Base-by-base conservation (phyloP, 192 early-diverging fungal species). In the Rhizophagus clarus region DNA sequence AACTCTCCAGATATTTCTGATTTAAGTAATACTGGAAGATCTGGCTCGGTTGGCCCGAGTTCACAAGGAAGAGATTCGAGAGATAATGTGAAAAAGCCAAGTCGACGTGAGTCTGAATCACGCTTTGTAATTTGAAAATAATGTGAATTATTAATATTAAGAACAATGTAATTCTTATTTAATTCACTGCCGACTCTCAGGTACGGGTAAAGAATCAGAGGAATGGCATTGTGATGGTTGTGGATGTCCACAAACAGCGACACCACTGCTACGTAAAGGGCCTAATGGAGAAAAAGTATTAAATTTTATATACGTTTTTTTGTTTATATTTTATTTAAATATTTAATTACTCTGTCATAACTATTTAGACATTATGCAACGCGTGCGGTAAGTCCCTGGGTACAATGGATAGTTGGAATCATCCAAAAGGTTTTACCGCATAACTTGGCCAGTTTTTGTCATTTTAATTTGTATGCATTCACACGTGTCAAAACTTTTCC, bases 321-420 rank as follows among this genome's bases (percentile, higher is more conserved):
- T 45, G 0, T 51, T 51, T 24, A 49, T 24, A 47, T 15, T 45
- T 47, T 24, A 42, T 14, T 28, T 29, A 9, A 10, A 9, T 24
- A 72, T 12, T 29, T 24, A 7, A 1, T 37, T 2, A 51, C 26
- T 63, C 40, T 7, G 4, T 56, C 4, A 51, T 51, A 20, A 12
- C 9, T 0, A 34, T 40, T 17, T 63, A 76, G 75, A 77, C 60
- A 29, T 26, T 77, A n/a, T 77, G 75, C 26, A 77, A 77, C 34
- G 75, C 75, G 37, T 77, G 75, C 62, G 75, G 75, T 77, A 64
- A 61, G 75, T 64, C 37, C 73, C 45, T 56, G 68, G 51, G 28
- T 61, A 31, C 73, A 74, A 74, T 60, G 17, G 24, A 74, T 70
- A 15, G 22, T 70, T 37, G 68, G 68, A 70, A n/a, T 70, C 31